Percentiles rank a stretch among this genome's conserved stretches.
Conservation (phyloP, 495 filamentous ascomycete species). For the Penicillium turbatum region DNA sequence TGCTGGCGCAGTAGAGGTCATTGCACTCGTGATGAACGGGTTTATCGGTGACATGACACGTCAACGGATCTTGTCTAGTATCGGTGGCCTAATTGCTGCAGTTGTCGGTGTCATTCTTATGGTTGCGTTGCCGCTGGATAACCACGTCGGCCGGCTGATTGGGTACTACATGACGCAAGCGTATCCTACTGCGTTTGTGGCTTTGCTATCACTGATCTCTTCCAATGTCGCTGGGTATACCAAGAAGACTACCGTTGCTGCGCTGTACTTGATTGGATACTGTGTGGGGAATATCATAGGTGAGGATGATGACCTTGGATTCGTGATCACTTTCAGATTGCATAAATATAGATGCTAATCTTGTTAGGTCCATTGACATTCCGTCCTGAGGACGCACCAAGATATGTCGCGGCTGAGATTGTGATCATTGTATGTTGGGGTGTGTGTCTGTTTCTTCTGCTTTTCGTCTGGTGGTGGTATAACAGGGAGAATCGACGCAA, state of each 20-base stretch:
- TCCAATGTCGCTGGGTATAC: conserved; percentile 67
- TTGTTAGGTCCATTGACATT: conserved; percentile 52
- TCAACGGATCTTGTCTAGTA: conserved; percentile 50
- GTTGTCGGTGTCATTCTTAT: conserved; percentile 60
- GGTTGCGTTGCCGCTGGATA: conserved; percentile 56
- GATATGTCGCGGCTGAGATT: conserved; percentile 65
- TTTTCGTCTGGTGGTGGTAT: conserved; percentile 62
- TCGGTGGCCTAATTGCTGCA: conserved; percentile 34
- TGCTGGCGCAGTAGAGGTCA: conserved; percentile 61
- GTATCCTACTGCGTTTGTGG: conserved; percentile 47
- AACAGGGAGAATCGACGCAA: conserved; percentile 57
- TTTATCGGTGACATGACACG: conserved; percentile 55
- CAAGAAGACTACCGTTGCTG: conserved; percentile 68
- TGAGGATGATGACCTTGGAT: conserved; percentile 17
- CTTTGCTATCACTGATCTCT: conserved; percentile 49
- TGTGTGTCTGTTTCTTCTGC: conserved; percentile 51
- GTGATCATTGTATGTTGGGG: conserved; percentile 61
- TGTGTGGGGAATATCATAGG: conserved; percentile 48
- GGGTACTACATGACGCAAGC: conserved; percentile 64
- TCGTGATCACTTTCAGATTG: too few relatives aligned
- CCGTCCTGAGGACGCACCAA: conserved; percentile 52
- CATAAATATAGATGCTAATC: not conserved
- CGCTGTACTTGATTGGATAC: conserved; percentile 62
- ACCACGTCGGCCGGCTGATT: conserved; percentile 54
- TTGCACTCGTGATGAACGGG: conserved; percentile 55